Evolutionary conservation across 305 asterid genomes (phyloP), one percentile per base, ranked within the genome.

Genomic region (Lippia alba): DNA sequence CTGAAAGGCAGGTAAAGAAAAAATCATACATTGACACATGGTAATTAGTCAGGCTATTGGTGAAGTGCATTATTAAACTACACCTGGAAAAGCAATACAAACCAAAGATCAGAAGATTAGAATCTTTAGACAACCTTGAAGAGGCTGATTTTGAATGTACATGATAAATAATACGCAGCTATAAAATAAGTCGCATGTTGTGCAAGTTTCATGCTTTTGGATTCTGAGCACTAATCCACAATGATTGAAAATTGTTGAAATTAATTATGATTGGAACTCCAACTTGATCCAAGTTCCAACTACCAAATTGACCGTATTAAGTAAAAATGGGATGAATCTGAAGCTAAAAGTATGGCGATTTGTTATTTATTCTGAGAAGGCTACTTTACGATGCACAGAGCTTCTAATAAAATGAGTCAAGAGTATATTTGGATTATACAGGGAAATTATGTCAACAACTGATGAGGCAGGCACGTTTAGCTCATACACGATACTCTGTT

Each of bases 1-100:
- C 99, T 95, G 97, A 73, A 83, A 86, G 67, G 24, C 12, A 56
- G 44, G 75, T 75, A 16, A 76, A 48, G 56, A 34, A 49, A 30
- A 63, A 51, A 51, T 67, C 40, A 67, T n/a, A n/a, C n/a, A n/a
- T n/a, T n/a, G n/a, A 70, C 57, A 70, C 30, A 66, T 14, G 40
- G 56, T 41, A 20, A 24, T 46, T 45, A 54, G 54, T 34, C 14
- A n/a, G 48, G 48, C 51, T 73, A 77, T 66, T 60, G 73, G 61
- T 30, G 74, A 66, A 11, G 53, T 19, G 70, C 30, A 41, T 39
- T 64, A 36, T 14, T 18, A 72, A 48, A 7, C 17, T 62, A 40
- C 70, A 54, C 11, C 57, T 30, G 39, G 19, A 46, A 19, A 56
- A 49, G 58, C 61, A 59, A 57, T 36, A 66, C 32, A 14, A 61